Evolutionary conservation across 176 grass and related monocot species (phyloP).

Genomic region (Carex kokanica): DNA sequence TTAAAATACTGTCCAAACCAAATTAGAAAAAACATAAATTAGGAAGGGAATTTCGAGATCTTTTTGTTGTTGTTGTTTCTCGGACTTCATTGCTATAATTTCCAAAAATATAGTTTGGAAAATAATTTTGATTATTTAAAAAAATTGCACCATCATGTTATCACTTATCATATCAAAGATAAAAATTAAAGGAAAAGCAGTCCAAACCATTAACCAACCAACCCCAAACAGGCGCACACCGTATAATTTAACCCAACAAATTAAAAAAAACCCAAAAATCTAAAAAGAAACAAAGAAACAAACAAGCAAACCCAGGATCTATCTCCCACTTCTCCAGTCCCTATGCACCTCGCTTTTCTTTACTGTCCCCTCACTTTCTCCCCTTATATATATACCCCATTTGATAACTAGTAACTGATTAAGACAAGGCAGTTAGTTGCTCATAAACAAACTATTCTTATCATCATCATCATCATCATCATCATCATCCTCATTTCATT

Average conservation of each 20-base stretch:
- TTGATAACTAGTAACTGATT: not conserved
- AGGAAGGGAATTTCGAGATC: too few relatives aligned
- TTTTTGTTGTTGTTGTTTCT: too few relatives aligned
- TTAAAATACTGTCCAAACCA: too few relatives aligned
- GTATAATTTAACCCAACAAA: not conserved
- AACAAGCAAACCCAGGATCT: slow-evolving; percentile 28
- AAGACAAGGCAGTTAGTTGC: not conserved
- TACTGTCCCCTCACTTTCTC: slow-evolving; percentile 14
- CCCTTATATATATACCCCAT: slow-evolving; percentile 18
- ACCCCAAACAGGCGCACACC: not conserved
- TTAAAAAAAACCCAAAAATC: not conserved
- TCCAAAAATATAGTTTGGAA: too few relatives aligned
- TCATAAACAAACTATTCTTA: not conserved
- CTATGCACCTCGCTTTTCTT: not conserved
- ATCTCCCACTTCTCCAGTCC: slow-evolving; percentile 34
- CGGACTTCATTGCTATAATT: too few relatives aligned
- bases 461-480: too few relatives aligned
- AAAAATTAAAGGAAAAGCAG: too few relatives aligned
- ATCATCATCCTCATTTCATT: not conserved
- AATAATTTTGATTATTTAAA: too few relatives aligned
- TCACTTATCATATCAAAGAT: too few relatives aligned
- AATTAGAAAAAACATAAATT: too few relatives aligned
- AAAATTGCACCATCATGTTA: too few relatives aligned
- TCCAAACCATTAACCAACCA: too few relatives aligned
- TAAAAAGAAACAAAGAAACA: slow-evolving; percentile 9